Percentiles rank a stretch among this genome's conserved stretches.
These are phyloP conservation scores for Hansenula anomala DNA, from an alignment of 1,139 yeast species.

Conservation along the genomic window DNA sequence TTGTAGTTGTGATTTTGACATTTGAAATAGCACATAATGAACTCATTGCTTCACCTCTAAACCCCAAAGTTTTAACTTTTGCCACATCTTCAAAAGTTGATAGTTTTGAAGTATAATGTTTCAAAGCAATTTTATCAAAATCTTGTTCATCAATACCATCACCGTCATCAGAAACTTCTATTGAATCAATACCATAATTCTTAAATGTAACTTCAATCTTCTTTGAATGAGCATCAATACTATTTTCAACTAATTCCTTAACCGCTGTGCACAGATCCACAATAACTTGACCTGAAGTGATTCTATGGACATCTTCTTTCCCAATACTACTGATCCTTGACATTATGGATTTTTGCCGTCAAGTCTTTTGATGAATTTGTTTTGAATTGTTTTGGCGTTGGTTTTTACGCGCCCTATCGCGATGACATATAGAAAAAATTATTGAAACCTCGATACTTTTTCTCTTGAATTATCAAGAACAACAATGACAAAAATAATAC, in stretches of 20 bases:
- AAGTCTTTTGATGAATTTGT: too few relatives aligned
- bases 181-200: conserved; percentile 70
- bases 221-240: conserved; percentile 73
- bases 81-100: conserved; percentile 50
- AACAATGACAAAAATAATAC: not conserved
- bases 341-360: too few relatives aligned
- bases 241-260: conserved; percentile 83
- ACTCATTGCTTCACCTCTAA: conserved; percentile 82
- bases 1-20: conserved; percentile 50
- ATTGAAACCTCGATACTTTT: too few relatives aligned
- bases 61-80: conserved; percentile 58
- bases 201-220: conserved; percentile 61
- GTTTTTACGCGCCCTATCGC: not conserved
- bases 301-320: conserved; percentile 47
- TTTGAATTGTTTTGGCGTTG: too few relatives aligned
- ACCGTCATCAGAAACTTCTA: conserved; percentile 78
- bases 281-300: conserved; percentile 93
- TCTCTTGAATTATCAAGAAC: too few relatives aligned
- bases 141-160: conserved; percentile 61
- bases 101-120: conserved; percentile 81
- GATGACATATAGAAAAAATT: not conserved
- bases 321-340: conserved; percentile 2
- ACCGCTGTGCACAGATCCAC: conserved; percentile 70
- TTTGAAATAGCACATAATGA: conserved; percentile 65
- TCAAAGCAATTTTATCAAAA: conserved; percentile 55